Percentiles rank a stretch among this genome's conserved stretches.
These are phyloP conservation scores for Clitopilus passeckerianus DNA, from an alignment of 768 basidiomycete species.

Conservation along the genomic window DNA sequence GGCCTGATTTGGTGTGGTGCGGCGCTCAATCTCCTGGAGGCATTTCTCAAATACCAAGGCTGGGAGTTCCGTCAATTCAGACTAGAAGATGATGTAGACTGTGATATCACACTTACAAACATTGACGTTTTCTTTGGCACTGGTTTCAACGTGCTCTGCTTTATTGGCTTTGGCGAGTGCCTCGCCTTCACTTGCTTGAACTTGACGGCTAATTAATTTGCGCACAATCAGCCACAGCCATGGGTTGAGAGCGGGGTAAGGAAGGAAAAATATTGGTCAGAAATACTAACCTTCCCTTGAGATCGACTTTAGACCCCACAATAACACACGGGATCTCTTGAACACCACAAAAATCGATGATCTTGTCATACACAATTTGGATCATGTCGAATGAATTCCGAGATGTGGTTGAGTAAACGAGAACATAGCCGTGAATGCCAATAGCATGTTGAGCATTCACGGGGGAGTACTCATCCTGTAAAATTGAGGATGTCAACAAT, in stretches of 20 bases:
- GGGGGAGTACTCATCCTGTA: constrained; percentile 91
- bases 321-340: constrained; percentile 89
- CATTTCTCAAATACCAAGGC: constrained; percentile 84
- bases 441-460: constrained; percentile 92
- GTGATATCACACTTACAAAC: constrained; percentile 58
- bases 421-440: constrained; percentile 94
- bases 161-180: constrained; percentile 66
- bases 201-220: constrained; percentile 48
- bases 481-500: background rate
- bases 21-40: constrained; percentile 78
- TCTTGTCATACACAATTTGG: constrained; percentile 93
- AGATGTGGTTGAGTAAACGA: constrained; percentile 93
- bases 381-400: constrained; percentile 93
- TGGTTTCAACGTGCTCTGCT: constrained; percentile 84
- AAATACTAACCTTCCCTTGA: constrained; percentile 59
- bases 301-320: constrained; percentile 89
- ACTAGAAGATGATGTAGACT: background rate
- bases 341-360: constrained; percentile 85
- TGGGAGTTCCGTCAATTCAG: constrained; percentile 19
- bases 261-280: constrained; percentile 6
- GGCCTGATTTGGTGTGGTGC: constrained; percentile 45
- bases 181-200: constrained; percentile 68
- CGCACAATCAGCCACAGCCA: constrained; percentile 1
- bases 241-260: constrained; percentile 10
- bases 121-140: constrained; percentile 82